Conservation (phyloP, 2,329 filamentous ascomycete genomes). For the Exophiala lecanii-corni region DNA sequence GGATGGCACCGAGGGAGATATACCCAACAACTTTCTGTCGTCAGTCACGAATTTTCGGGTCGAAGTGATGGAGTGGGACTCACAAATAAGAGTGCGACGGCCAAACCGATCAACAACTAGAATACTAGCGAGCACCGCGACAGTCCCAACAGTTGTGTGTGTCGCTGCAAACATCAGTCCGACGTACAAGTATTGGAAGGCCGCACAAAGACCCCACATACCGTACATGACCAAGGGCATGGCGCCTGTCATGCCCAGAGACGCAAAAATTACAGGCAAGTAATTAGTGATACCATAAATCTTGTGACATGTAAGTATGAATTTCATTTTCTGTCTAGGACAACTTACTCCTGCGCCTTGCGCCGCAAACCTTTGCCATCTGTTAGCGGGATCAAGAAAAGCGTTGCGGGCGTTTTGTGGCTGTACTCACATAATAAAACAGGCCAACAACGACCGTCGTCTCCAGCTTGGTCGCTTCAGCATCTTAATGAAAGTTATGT, state of each 20-base stretch:
- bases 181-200: too few species aligned
- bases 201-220: not conserved
- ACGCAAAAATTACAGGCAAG: constrained; percentile 34
- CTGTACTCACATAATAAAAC: constrained; percentile 6
- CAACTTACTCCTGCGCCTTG: constrained; percentile 29
- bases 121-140: constrained; percentile 60
- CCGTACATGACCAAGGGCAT: constrained; percentile 41
- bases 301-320: not conserved
- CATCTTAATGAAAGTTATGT: constrained; percentile 5
- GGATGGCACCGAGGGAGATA: not conserved
- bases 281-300: constrained; percentile 35
- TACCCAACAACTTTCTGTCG: not conserved
- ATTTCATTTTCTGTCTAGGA: too few species aligned
- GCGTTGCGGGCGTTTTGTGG: too few species aligned
- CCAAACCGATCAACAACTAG: constrained; percentile 67
- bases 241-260: constrained; percentile 33
- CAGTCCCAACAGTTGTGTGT: constrained; percentile 36
- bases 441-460: constrained; percentile 6
- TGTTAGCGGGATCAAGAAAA: too few species aligned
- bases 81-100: constrained; percentile 40
- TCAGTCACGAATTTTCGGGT: too few species aligned
- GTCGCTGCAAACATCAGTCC: constrained; percentile 30
- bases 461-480: constrained; percentile 14
- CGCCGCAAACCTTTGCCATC: constrained; percentile 1
- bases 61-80: constrained; percentile 5